Percentiles rank a stretch among this genome's conserved stretches.
Conservation (phyloP, 2,329 filamentous ascomycete genomes). For the Mycogone perniciosa region DNA sequence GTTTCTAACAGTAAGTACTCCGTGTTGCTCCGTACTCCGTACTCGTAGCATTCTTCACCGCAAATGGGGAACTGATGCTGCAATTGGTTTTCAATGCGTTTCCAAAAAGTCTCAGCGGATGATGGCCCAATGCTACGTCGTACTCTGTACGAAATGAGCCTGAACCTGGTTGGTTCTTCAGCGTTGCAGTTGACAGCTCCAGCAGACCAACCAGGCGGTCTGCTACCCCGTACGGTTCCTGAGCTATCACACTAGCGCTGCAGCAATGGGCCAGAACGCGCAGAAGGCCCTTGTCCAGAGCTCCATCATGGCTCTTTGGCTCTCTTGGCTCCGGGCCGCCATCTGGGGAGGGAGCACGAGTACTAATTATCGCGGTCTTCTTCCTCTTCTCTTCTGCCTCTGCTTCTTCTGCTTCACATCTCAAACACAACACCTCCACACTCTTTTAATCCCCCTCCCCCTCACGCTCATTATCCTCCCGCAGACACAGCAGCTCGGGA, state of each 20-base stretch:
- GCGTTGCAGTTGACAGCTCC: not conserved
- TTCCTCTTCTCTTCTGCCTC: not conserved
- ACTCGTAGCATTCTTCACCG: not conserved
- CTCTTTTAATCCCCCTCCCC: not conserved
- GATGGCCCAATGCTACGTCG: not conserved
- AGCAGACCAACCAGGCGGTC: conserved; percentile 5
- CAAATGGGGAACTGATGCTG: not conserved
- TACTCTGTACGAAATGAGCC: not conserved
- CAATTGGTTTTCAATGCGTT: too few species aligned
- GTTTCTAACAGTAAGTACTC: too few species aligned
- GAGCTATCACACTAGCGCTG: conserved; percentile 11
- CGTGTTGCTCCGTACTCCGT: too few species aligned
- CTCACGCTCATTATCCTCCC: not conserved
- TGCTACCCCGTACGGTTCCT: conserved; percentile 3
- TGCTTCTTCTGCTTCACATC: not conserved
- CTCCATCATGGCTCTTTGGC: too few species aligned
- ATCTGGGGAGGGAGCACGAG: not conserved
- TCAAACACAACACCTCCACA: conserved; percentile 1
- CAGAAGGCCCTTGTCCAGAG: not conserved
- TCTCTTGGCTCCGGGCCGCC: not conserved
- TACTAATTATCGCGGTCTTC: not conserved
- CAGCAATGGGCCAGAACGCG: conserved; percentile 4
- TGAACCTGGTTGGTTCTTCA: conserved; percentile 1
- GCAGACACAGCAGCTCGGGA: not conserved
- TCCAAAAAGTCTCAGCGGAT: not conserved